Evolutionary conservation across 805 yeast species (phyloP), one percentile per base, ranked within the genome.

Genomic region (Zygotorulaspora florentina): DNA sequence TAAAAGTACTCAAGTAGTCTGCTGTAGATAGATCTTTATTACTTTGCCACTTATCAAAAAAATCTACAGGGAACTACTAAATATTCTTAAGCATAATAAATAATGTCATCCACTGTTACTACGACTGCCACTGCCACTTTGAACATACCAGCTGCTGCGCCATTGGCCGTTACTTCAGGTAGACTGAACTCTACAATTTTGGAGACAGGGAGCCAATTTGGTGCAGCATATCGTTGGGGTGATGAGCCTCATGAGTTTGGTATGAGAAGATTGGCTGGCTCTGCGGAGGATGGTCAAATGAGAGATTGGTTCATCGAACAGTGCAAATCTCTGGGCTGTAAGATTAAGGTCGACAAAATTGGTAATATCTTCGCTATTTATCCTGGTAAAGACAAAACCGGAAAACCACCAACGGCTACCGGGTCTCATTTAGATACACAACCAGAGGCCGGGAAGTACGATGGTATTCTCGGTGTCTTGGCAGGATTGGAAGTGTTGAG

Each of bases 351-450:
- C 28, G 90, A 83, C 63, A 72, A 77, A 52, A 72, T 83, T 62
- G 90, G 90, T 16, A 81, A 79, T 61, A 80, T 83, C 16, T 83
- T 83, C 65, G 83, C 84, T 8, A 69, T 77, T 9, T 80, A 72
- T 46, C 83, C 85, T 0, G 87, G 87, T 4, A 62, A 68, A 48
- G 72, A 73, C 43, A 62, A 64, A 31, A 69, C 67, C 29, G 65
- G 64, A 23, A 61, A 72, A 3, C 51, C 51, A 23, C 84, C 88
- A 12, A 81, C 81, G 1, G 87, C 78, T 12, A 80, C 83, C 48
- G 89, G 89, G 0, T 81, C 87, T 0, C 89, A 83, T 62, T 65
- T 83, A 46, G 90, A 83, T 55, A 83, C 90, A 0, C 89, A 83
- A 64, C 89, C 89, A 26, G 80, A 83, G 7, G 90, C 89, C 33